A percentile compares a stretch with the other conserved stretches of the same genome.
phyloP scores from a whole-genome alignment of 2,329 filamentous ascomycete genomes.

The Cytospora leucostoma region DNA sequence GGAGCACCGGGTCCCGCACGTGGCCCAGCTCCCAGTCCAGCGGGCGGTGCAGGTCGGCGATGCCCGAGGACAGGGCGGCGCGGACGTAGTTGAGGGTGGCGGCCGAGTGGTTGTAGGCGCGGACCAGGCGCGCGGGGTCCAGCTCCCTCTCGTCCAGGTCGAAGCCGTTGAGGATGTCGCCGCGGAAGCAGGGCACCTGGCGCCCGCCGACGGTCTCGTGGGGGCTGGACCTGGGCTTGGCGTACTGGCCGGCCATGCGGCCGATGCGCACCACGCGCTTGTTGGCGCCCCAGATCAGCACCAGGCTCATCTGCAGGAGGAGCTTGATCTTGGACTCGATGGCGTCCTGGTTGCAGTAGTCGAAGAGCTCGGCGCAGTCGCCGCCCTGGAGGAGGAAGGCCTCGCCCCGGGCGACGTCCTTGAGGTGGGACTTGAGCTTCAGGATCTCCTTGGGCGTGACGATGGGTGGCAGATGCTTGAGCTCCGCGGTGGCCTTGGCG shows the following conservation, averaged over 20 bases:
- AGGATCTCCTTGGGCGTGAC: slow-evolving; percentile 81
- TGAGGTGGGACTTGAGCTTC: slow-evolving; percentile 74
- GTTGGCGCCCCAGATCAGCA: slow-evolving; percentile 84
- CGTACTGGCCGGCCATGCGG: slow-evolving; percentile 96
- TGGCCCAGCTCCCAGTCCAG: slow-evolving; percentile 95
- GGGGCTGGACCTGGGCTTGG: slow-evolving; percentile 89
- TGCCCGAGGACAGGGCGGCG: slow-evolving; percentile 78
- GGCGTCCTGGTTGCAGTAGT: slow-evolving; percentile 85
- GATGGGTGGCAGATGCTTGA: slow-evolving; percentile 71
- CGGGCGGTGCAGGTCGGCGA: slow-evolving; percentile 90
- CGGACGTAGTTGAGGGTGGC: slow-evolving; percentile 93
- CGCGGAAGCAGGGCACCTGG: slow-evolving; percentile 86
- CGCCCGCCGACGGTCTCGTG: slow-evolving; percentile 76
- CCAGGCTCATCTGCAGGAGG: slow-evolving; percentile 92
- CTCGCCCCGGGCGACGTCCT: slow-evolving; percentile 85
- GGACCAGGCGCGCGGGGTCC: slow-evolving; percentile 81
- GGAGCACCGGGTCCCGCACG: slow-evolving; percentile 79
- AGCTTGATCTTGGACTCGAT: slow-evolving; percentile 98
- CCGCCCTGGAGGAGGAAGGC: slow-evolving; percentile 95
- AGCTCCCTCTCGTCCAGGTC: slow-evolving; percentile 72
- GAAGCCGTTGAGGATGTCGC: slow-evolving; percentile 94
- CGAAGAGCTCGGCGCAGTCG: slow-evolving; percentile 95
- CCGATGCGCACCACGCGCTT: slow-evolving; percentile 90
- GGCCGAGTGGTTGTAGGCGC: slow-evolving; percentile 93
- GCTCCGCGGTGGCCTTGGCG: slow-evolving; percentile 61